Evolutionary conservation across 208 protist genomes (phyloP).

Genomic region (Acanthamoeba lenticulata): DNA sequence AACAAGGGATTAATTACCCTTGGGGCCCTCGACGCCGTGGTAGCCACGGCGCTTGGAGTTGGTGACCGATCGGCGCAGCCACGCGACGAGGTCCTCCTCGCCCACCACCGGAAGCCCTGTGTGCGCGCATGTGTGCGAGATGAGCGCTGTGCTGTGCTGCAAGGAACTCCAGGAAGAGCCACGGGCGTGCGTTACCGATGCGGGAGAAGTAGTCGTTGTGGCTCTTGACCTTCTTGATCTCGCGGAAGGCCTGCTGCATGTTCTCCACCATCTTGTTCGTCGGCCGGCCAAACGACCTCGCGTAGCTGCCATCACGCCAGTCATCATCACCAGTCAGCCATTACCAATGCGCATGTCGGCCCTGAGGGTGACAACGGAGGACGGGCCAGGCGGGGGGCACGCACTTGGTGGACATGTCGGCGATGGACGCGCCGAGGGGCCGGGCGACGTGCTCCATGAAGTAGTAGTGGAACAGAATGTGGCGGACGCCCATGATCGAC

Average conservation of each 20-base stretch:
- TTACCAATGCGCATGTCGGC: no score
- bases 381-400: background rate
- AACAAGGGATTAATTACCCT: no score
- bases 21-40: constrained; percentile 59
- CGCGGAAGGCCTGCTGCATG: constrained; percentile 64
- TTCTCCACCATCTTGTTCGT: constrained; percentile 64
- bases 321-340: no score
- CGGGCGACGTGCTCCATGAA: constrained; percentile 60
- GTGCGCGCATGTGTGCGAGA: no score
- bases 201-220: constrained; percentile 66
- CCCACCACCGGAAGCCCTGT: constrained; percentile 19
- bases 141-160: no score
- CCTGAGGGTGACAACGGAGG: no score
- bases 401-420: constrained; percentile 6
- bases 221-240: constrained; percentile 66
- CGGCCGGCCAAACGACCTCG: constrained; percentile 1
- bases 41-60: constrained; percentile 52
- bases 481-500: constrained; percentile 57
- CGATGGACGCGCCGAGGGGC: background rate
- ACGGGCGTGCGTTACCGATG: background rate
- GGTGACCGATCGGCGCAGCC: constrained; percentile 46
- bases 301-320: background rate
- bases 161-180: no score
- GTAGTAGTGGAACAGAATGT: constrained; percentile 68
- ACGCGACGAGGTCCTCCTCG: constrained; percentile 32